Evolutionary conservation across 192 early-diverging fungal species (phyloP).

Genomic region (Nowakowskiella sp.): DNA sequence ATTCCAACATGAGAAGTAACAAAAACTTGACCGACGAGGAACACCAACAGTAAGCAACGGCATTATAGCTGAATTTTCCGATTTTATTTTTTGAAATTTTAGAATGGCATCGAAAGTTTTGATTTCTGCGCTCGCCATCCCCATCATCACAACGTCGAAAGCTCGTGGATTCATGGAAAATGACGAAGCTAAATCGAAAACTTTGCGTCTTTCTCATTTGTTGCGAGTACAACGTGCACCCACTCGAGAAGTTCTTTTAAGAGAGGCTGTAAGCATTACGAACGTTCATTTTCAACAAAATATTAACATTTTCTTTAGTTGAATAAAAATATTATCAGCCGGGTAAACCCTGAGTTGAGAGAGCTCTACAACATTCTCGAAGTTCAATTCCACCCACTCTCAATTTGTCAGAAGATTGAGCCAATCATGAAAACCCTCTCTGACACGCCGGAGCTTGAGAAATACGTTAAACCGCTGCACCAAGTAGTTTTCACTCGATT

Average conservation of each 20-base stretch:
- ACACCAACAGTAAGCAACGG: conserved; percentile 47
- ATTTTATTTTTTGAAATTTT: not conserved
- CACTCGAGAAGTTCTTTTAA: conserved; percentile 81
- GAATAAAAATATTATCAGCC: conserved; percentile 74
- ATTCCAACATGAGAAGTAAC: conserved; percentile 46
- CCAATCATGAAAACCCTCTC: conserved; percentile 64
- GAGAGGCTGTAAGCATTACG: conserved; percentile 55
- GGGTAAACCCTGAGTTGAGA: conserved; percentile 79
- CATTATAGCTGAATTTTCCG: not conserved
- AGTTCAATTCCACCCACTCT: conserved; percentile 97
- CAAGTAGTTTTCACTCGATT: conserved; percentile 95
- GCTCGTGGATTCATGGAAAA: conserved; percentile 72
- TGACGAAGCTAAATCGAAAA: conserved; percentile 58
- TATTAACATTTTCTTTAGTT: conserved; percentile 23
- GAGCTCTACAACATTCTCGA: conserved; percentile 94
- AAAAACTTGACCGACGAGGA: conserved; percentile 80
- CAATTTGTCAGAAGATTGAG: conserved; percentile 93
- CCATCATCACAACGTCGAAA: conserved; percentile 82
- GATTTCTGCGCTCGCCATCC: conserved; percentile 90
- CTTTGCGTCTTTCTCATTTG: conserved; percentile 71
- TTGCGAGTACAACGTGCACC: conserved; percentile 78
- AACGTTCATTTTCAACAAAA: not conserved
- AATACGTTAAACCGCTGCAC: conserved; percentile 90
- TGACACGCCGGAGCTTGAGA: conserved; percentile 61
- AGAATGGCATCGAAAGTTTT: conserved; percentile 87